Conservation (phyloP, 2,329 filamentous ascomycete species). For the Sporothrix globosa region DNA sequence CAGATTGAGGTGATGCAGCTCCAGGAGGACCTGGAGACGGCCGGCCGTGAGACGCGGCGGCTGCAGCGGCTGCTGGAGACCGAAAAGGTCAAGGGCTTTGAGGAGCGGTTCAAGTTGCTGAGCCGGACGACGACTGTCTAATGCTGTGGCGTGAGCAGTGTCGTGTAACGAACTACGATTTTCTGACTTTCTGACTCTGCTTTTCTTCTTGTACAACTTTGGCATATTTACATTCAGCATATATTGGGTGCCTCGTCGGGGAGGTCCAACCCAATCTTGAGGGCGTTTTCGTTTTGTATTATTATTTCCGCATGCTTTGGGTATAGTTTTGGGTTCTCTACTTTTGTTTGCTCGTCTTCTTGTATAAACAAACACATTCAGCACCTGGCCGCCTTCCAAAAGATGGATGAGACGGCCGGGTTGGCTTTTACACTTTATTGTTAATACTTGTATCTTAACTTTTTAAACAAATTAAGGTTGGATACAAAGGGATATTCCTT, state of each 20-base stretch:
- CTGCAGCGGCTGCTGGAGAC: constrained; percentile 69
- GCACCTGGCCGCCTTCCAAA: neutral
- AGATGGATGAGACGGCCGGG: constrained; percentile 1
- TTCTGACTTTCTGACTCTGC: neutral
- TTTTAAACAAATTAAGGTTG: neutral
- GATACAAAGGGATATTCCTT: neutral
- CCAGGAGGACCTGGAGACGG: constrained; percentile 74
- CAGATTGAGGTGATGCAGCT: constrained; percentile 83
- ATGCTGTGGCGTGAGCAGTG: neutral
- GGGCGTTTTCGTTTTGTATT: constrained; percentile 1
- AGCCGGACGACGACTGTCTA: constrained; percentile 24
- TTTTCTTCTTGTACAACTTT: constrained; percentile 19
- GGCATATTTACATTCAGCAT: constrained; percentile 13
- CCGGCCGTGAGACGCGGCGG: constrained; percentile 69
- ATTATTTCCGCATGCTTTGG: neutral
- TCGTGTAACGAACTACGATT: neutral
- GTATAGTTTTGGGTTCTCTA: neutral
- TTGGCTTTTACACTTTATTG: constrained; percentile 15
- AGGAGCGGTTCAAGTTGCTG: constrained; percentile 47
- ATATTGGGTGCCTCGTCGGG: constrained; percentile 1
- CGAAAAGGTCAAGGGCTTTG: constrained; percentile 62
- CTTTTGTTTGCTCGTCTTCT: neutral
- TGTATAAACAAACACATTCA: constrained; percentile 6
- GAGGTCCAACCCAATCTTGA: neutral
- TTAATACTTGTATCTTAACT: constrained; percentile 3